Percentiles rank a stretch among this genome's conserved stretches.
Conservation (phyloP, 176 grass and related monocot genomes). For the Chrysopogon serrulatus region DNA sequence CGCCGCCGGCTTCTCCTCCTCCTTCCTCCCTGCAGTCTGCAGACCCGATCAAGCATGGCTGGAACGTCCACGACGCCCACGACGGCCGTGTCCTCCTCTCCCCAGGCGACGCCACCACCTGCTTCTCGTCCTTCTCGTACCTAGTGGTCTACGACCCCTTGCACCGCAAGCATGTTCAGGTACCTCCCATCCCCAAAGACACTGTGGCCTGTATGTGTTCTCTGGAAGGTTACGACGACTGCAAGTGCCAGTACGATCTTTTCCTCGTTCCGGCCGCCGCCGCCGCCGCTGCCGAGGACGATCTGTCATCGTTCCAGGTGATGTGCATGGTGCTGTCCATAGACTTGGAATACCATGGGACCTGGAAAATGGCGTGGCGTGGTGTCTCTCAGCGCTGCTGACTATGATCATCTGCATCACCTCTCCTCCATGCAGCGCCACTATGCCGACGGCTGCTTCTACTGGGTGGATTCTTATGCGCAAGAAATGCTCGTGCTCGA, state of each 20-base stretch:
- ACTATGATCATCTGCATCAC: background rate
- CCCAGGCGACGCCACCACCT: too few species aligned
- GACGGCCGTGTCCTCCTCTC: background rate
- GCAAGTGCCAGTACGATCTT: background rate
- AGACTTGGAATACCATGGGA: too few species aligned
- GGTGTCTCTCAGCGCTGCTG: too few species aligned
- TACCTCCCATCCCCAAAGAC: background rate
- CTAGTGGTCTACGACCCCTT: background rate
- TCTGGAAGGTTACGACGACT: background rate
- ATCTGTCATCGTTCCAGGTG: background rate
- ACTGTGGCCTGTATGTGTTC: too few species aligned
- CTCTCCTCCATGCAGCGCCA: background rate
- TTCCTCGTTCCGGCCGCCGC: background rate
- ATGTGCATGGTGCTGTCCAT: background rate
- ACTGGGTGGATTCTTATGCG: background rate
- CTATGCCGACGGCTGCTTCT: background rate
- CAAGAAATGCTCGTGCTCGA: background rate
- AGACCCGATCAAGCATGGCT: too few species aligned
- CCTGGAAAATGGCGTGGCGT: background rate
- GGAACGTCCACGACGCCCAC: background rate
- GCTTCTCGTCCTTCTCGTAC: too few species aligned
- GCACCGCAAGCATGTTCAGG: background rate
- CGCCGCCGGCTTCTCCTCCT: background rate
- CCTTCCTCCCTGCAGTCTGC: background rate
- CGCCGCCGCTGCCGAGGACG: too few species aligned